Percentiles rank a stretch among this genome's conserved stretches.
phyloP scores from a whole-genome alignment of 441 rosid species.

The Bruguiera hainesii region DNA sequence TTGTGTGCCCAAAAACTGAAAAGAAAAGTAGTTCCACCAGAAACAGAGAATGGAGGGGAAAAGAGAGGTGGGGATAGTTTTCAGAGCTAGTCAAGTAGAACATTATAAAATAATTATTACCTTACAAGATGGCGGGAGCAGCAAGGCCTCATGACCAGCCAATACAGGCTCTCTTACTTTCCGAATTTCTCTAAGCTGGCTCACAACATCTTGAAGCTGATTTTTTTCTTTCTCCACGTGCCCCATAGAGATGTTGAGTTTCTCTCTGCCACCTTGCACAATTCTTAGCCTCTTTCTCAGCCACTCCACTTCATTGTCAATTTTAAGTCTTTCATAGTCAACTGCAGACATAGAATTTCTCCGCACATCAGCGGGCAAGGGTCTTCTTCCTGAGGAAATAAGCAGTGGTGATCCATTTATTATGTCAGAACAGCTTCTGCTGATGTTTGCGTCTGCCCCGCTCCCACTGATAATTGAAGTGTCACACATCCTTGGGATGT shows the following conservation, averaged over 20 bases:
- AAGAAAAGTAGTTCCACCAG: too few relatives aligned
- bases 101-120: slow-evolving; percentile 22
- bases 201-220: slow-evolving; percentile 30
- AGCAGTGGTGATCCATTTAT: slow-evolving; percentile 33
- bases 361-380: slow-evolving; percentile 34
- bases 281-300: slow-evolving; percentile 63
- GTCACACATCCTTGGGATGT: slow-evolving; percentile 20
- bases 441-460: slow-evolving; percentile 25
- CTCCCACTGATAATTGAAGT: slow-evolving; percentile 25
- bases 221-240: slow-evolving; percentile 31
- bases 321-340: slow-evolving; percentile 63
- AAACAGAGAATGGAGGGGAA: too few relatives aligned
- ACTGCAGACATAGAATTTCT: slow-evolving; percentile 77
- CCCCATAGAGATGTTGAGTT: slow-evolving; percentile 38
- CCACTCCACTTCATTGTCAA: slow-evolving; percentile 69
- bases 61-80: too few relatives aligned
- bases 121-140: slow-evolving; percentile 56
- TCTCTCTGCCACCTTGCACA: slow-evolving; percentile 63
- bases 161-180: slow-evolving; percentile 34
- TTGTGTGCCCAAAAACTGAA: too few relatives aligned
- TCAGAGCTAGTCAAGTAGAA: background rate
- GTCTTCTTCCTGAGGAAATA: slow-evolving; percentile 27
- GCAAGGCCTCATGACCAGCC: slow-evolving; percentile 39
- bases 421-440: slow-evolving; percentile 49
- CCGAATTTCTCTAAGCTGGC: slow-evolving; percentile 38